Percentiles rank a stretch among this genome's conserved stretches.
These are phyloP conservation scores for Mortierella sp. DNA, from an alignment of 371 early-diverging fungal genomes.

Conservation along the genomic window DNA sequence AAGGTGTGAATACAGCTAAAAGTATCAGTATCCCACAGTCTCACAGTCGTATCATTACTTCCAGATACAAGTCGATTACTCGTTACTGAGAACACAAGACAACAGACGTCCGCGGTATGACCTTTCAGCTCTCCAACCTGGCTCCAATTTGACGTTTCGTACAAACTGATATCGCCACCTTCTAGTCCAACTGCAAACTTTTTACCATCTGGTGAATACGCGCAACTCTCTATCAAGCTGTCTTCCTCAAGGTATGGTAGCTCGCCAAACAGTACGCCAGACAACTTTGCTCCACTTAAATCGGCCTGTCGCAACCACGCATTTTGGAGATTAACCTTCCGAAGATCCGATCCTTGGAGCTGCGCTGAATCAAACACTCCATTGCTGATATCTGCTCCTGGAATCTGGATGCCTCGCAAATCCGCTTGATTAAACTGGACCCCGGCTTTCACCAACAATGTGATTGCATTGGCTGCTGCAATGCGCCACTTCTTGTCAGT, in stretches of 20 bases:
- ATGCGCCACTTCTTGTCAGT: not conserved
- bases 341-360: not conserved
- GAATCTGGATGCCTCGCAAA: not conserved
- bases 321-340: not conserved
- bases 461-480: not conserved
- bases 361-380: not conserved
- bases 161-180: not conserved
- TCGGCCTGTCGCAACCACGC: not conserved
- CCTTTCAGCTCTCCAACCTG: not conserved
- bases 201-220: slow-evolving; percentile 6
- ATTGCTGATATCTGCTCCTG: not conserved
- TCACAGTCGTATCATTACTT: no score
- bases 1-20: no score
- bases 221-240: not conserved
- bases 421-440: not conserved
- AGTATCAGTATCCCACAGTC: no score
- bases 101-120: no score
- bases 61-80: no score
- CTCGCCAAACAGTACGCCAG: not conserved
- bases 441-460: not conserved
- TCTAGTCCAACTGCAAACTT: not conserved
- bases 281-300: not conserved
- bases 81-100: no score
- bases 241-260: not conserved
- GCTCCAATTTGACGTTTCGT: not conserved